Base-by-base conservation (phyloP, 2,329 filamentous ascomycete genomes). In the Fusarium nelsonii region DNA sequence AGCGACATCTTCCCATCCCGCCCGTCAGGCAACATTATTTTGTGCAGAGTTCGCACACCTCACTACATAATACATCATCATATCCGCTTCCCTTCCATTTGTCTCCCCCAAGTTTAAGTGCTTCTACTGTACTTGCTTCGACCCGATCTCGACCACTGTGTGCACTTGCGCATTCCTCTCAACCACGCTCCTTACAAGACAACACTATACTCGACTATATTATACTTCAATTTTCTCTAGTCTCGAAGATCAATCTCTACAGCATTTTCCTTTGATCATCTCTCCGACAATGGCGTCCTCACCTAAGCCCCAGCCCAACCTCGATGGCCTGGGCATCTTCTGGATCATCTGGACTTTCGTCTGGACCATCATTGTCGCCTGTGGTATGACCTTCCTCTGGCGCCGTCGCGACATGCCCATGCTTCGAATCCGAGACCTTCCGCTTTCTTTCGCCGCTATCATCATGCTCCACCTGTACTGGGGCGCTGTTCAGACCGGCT, bases 391-490 rank as follows among this genome's bases (percentile, higher is more conserved):
- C 41, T 84, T 80, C 65, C 79, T 84, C 52, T 80, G 76, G 72
- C 54, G 63, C 32, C 78, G 78, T 34, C 81, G 81, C 55, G 73
- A 81, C 53, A 80, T 79, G 70, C 80, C 80, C 11, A 77, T 82
- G 43, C 73, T 83, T 2, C 68, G 79, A 30, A 80, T 83, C 49
- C 77, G 81, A 51, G 81, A 81, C 30, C 68, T 85, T 8, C 64
- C 73, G 12, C 45, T 84, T 7, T 82, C 82, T 15, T 80, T 83
- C 53, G 73, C 76, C 9, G 79, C 81, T 32, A 78, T 85, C 20
- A 43, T 72, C 7, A 65, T 81, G 33, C 76, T 84, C 20, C 82
- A 84, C 58, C 59, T 79, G 6, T 84, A 83, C 75, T 84, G 81
- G 81, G 52, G 79, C 20, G 76, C 79, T 4, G 78, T 82, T 4